Conservation (phyloP, 208 protist species). For the Trichomonas tenax region DNA sequence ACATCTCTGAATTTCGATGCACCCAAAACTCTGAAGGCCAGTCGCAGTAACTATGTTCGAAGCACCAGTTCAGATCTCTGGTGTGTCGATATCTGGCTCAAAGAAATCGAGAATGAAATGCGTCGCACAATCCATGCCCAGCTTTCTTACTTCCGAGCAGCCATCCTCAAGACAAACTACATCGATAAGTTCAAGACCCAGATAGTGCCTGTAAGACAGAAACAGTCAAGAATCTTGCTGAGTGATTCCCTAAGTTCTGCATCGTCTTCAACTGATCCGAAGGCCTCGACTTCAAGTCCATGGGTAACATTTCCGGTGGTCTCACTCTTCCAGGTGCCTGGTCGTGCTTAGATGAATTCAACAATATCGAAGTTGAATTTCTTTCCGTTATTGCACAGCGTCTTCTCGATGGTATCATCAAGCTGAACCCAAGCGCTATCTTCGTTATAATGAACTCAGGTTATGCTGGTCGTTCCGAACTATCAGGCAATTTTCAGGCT, state of each 20-base stretch:
- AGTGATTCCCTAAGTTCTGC: slow-evolving; percentile 79
- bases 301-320: slow-evolving; percentile 77
- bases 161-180: slow-evolving; percentile 59
- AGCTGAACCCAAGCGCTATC: slow-evolving; percentile 77
- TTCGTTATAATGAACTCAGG: slow-evolving; percentile 97
- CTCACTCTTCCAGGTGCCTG: slow-evolving; percentile 87
- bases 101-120: slow-evolving; percentile 74
- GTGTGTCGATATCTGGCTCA: slow-evolving; percentile 88
- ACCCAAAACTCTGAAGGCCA: slow-evolving; percentile 23
- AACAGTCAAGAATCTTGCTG: slow-evolving; percentile 91
- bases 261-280: slow-evolving; percentile 97
- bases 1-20: not conserved
- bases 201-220: slow-evolving; percentile 95
- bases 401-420: slow-evolving; percentile 64
- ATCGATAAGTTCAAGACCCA: slow-evolving; percentile 66
- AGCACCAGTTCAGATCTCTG: slow-evolving; percentile 18
- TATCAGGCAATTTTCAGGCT: slow-evolving; percentile 82
- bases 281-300: slow-evolving; percentile 78
- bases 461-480: slow-evolving; percentile 87
- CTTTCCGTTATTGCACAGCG: slow-evolving; percentile 79
- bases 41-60: slow-evolving; percentile 55
- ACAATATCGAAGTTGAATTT: slow-evolving; percentile 86
- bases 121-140: slow-evolving; percentile 55
- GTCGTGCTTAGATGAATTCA: slow-evolving; percentile 96
- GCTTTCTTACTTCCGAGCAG: slow-evolving; percentile 46